Percentiles rank a stretch among this genome's conserved stretches.
Evolutionary conservation across 2,329 filamentous ascomycete genomes (phyloP).

Genomic region (Pseudogymnoascus sp.): DNA sequence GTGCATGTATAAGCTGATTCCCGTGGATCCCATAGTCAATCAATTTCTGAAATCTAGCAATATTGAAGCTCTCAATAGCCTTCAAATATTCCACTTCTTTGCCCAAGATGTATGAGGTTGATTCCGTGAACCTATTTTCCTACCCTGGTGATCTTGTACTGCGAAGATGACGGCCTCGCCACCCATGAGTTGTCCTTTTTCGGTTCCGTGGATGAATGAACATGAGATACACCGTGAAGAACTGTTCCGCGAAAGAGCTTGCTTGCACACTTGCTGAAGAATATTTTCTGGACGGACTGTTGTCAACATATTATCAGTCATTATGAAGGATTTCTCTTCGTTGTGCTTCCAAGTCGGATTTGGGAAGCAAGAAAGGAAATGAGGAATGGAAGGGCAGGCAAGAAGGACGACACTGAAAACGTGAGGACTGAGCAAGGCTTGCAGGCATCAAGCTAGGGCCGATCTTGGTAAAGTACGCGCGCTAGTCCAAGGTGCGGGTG

Average conservation of each 20-base stretch:
- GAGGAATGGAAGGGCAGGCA: background rate
- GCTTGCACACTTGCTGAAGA: background rate
- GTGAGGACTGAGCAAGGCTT: no score
- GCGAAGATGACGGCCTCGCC: background rate
- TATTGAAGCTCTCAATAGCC: background rate
- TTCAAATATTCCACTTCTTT: background rate
- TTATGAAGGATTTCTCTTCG: background rate
- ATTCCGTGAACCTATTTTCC: background rate
- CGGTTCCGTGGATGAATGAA: background rate
- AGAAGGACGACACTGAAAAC: background rate
- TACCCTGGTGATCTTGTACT: background rate
- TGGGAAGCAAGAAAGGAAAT: no score
- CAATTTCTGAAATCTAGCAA: background rate
- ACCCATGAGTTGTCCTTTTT: background rate
- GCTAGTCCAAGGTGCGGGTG: no score
- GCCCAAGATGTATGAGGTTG: background rate
- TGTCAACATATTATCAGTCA: background rate
- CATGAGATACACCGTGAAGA: background rate
- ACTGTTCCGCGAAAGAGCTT: background rate
- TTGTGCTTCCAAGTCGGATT: background rate
- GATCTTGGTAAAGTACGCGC: no score
- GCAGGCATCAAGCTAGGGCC: background rate
- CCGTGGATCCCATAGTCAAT: background rate
- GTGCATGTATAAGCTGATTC: background rate
- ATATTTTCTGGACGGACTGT: background rate